Percentiles rank a stretch among this genome's conserved stretches.
These are phyloP conservation scores for Eragrostis nindensis DNA, from an alignment of 176 grass and related monocot genomes.

Conservation along the genomic window DNA sequence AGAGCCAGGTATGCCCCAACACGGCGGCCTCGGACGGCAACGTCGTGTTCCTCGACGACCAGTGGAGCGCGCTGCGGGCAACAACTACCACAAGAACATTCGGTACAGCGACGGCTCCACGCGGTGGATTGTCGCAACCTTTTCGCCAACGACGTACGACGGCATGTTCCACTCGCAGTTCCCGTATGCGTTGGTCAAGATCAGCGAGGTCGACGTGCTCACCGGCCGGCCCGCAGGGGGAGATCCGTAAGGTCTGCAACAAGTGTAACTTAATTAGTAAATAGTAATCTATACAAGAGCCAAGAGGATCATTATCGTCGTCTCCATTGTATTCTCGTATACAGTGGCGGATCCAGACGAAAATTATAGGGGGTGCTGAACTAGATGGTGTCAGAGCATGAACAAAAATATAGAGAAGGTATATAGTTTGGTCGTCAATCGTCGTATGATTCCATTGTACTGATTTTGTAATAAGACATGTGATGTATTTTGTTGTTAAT, in stretches of 20 bases:
- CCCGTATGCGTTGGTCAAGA: conserved; percentile 35
- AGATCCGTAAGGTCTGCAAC: conserved; percentile 55
- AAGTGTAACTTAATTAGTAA: conserved; percentile 54
- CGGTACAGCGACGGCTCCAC: conserved; percentile 32
- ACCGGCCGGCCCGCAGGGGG: conserved; percentile 47
- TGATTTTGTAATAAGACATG: neutral
- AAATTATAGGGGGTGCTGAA: no score
- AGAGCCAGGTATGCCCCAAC: conserved; percentile 28
- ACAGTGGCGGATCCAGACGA: no score
- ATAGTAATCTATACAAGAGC: no score
- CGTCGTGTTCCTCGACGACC: conserved; percentile 37
- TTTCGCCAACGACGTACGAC: conserved; percentile 29
- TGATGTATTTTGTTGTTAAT: neutral
- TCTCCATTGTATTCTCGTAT: no score
- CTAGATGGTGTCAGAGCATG: no score
- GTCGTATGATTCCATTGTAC: no score
- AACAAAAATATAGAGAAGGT: no score
- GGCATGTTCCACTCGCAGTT: conserved; percentile 36
- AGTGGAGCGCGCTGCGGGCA: conserved; percentile 24
- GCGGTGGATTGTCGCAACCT: conserved; percentile 40
- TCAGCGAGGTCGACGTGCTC: conserved; percentile 54
- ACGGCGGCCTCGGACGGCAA: conserved; percentile 17
- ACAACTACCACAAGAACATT: conserved; percentile 57
- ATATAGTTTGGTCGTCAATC: no score
- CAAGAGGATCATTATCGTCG: no score